Evolutionary conservation across 2,329 filamentous ascomycete species (phyloP), one percentile per base, ranked within the genome.

Genomic region (Neonectria ditissima): DNA sequence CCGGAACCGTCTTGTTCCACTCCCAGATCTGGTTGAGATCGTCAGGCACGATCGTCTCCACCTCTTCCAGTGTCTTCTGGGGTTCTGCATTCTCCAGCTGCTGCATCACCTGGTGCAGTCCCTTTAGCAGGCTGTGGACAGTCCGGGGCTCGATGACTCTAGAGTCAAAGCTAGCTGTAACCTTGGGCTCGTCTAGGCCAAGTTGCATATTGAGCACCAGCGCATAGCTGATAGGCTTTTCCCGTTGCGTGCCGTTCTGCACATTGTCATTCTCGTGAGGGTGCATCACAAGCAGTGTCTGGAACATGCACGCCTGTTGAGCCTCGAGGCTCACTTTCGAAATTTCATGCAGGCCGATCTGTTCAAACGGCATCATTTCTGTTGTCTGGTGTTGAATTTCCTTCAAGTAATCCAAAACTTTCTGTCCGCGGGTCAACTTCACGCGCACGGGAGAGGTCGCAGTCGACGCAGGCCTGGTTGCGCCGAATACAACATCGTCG

Each of bases 351-450:
- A 71, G 56, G 16, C 67, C 69, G 13, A 51, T 59, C 43, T 71
- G 65, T 39, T 68, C 66, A 59, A 51, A 59, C 9, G 66, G 50
- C 6, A 65, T 65, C 66, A 70, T 69, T n/a, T 67, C 67, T 34
- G 54, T 43, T 9, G 65, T 44, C n/a, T 65, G 58, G n/a, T 50
- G 13, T 34, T 75, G 70, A 0, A 73, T 48, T 1, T 72, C 69
- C 24, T 82, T 72, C 20, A 88, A 73, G 60, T 81, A 85, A 26
- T 83, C 74, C 0, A 67, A 65, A 10, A 82, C 72, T 2, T 74
- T 71, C 22, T 64, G 57, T 6, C 63, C 30, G 20, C 58, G 48
- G 84, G 76, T 72, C 39, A 71, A 13, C 3, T 47, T 45, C 11
- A 75, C 54, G 0, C 72, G 65, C 7, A 75, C 39, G 6, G 74